phyloP scores from a whole-genome alignment of 176 grass and related monocot genomes.

The Luzula sylvatica region DNA sequence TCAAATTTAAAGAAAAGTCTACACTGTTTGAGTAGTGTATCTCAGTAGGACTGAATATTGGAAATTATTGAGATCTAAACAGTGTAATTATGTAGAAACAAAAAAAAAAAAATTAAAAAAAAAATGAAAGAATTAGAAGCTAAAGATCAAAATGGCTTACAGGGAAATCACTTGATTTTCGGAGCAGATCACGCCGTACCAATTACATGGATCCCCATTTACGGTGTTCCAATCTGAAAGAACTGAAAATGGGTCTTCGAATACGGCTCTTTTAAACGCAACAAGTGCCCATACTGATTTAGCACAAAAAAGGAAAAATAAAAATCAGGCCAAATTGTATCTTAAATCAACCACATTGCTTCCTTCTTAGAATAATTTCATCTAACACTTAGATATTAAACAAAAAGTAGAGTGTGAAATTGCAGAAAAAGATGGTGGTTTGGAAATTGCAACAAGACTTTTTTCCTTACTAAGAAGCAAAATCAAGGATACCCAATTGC shows the following conservation, averaged over 20 bases:
- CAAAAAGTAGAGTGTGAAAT: too few species aligned
- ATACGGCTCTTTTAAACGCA: slow-evolving; percentile 57
- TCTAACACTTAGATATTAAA: not conserved
- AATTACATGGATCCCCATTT: slow-evolving; percentile 63
- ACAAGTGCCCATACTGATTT: slow-evolving; percentile 43
- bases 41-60: slow-evolving; percentile 2
- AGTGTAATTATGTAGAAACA: slow-evolving; percentile 13
- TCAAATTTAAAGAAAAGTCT: slow-evolving; percentile 5
- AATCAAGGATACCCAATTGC: not conserved
- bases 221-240: slow-evolving; percentile 70
- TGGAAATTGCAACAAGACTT: not conserved
- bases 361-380: not conserved
- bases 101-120: not conserved
- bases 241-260: slow-evolving; percentile 63
- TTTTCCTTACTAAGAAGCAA: not conserved
- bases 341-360: slow-evolving; percentile 9
- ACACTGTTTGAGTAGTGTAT: not conserved
- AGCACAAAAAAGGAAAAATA: not conserved
- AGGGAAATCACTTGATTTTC: slow-evolving; percentile 53
- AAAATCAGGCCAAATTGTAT: slow-evolving; percentile 7
- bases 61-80: slow-evolving; percentile 8
- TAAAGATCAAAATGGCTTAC: slow-evolving; percentile 36
- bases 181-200: slow-evolving; percentile 80
- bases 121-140: not conserved
- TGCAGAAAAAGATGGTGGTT: slow-evolving; percentile 1